phyloP scores from a whole-genome alignment of 495 filamentous ascomycete species.

The Penicillium macrosclerotiorum region DNA sequence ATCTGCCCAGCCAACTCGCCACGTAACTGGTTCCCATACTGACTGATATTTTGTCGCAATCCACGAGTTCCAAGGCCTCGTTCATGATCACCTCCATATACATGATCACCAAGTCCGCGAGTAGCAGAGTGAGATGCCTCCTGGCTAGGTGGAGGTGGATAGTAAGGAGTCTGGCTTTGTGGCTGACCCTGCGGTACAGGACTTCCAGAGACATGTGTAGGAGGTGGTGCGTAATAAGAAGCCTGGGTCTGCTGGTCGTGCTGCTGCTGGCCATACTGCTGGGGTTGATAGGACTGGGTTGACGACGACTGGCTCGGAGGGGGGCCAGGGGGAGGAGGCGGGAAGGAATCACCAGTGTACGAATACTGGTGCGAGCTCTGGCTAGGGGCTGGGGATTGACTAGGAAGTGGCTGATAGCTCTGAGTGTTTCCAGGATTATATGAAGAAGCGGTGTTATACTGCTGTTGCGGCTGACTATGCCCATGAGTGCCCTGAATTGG shows the following conservation, averaged over 20 bases:
- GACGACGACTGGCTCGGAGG: slow-evolving; percentile 28
- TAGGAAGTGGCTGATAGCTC: slow-evolving; percentile 3
- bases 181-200: slow-evolving; percentile 12
- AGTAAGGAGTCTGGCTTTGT: slow-evolving; percentile 18
- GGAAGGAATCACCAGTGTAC: slow-evolving; percentile 44
- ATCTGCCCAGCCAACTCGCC: slow-evolving; percentile 48
- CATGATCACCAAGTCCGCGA: slow-evolving; percentile 40
- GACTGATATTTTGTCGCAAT: slow-evolving; percentile 34
- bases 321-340: slow-evolving; percentile 42
- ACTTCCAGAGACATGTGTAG: slow-evolving; percentile 4
- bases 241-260: slow-evolving; percentile 9
- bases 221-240: slow-evolving; percentile 11
- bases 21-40: slow-evolving; percentile 37
- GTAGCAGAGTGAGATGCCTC: slow-evolving; percentile 30
- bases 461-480: slow-evolving; percentile 4
- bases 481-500: background rate
- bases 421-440: slow-evolving; percentile 3
- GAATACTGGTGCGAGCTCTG: slow-evolving; percentile 23
- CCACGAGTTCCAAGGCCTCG: slow-evolving; percentile 31
- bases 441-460: background rate
- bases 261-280: too few species aligned
- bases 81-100: slow-evolving; percentile 32
- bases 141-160: slow-evolving; percentile 39
- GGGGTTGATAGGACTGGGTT: slow-evolving; percentile 22
- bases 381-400: slow-evolving; percentile 4